Base-by-base conservation (phyloP, 305 asterid species). In the Fraxinus ornus region DNA sequence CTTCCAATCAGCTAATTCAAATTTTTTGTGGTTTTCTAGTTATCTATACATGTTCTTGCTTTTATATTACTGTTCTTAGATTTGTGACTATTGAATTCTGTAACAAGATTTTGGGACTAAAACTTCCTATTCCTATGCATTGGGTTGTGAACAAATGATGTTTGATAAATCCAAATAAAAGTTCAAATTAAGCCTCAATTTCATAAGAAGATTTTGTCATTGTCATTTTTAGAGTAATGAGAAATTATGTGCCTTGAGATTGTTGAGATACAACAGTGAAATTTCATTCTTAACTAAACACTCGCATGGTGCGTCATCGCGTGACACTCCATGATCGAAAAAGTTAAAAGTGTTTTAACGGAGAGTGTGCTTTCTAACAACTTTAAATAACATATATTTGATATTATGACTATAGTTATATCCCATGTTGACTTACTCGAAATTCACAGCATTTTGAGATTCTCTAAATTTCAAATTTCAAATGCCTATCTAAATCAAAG, bases 1-100 rank as follows among this genome's bases (percentile, higher is more conserved):
- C 89, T 91, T 55, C 97, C 97, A 7, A 92, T 94, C 33, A 87
- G 91, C 79, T 93, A 86, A 74, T 60, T 83, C 26, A 75, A 32
- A 13, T 72, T 5, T 3, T 24, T 72, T 12, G 3, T 24, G n/a
- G 24, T 19, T 24, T 82, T 32, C 39, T 8, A 21, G 62, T 12
- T 6, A 39, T 76, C 24, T 44, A 9, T 76, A 28, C 32, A 52
- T 26, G 28, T 37, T 5, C 47, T 15, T 79, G 26, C n/a, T 74
- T 74, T 66, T 3, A 13, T 37, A 21, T 28, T 66, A 1, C 17
- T 66, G 74, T 66, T 66, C 5, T 4, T 68, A 5, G 22, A 39
- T 28, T 68, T 68, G 21, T 3, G 39, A 28, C 3, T 28, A 10
- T 0, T 68, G 21, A 68, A 4, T 68, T 68, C 19, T 68, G 75